A percentile compares a stretch with the other conserved stretches of the same genome.
Conservation (phyloP, 768 basidiomycete genomes). For the Cystobasidium tubakii region DNA sequence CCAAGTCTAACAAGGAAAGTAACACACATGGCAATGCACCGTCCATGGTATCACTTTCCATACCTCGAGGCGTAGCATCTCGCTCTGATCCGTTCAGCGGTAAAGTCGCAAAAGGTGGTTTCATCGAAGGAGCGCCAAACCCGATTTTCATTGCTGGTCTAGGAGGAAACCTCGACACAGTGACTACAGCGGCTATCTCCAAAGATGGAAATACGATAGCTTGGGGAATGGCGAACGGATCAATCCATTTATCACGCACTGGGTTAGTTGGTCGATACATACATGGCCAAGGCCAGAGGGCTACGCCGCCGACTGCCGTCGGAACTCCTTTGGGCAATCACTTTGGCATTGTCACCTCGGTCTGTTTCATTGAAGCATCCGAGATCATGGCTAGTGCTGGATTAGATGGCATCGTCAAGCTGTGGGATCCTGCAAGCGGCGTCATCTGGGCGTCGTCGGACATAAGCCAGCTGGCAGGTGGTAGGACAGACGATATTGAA, state of each 20-base stretch:
- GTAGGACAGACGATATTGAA: slow-evolving; percentile 4
- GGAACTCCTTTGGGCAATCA: slow-evolving; percentile 19
- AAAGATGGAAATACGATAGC: slow-evolving; percentile 5
- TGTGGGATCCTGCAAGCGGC: slow-evolving; percentile 20
- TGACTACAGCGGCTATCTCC: slow-evolving; percentile 23
- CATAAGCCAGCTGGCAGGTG: not conserved
- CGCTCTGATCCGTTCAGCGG: slow-evolving; percentile 33
- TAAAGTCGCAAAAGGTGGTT: slow-evolving; percentile 35
- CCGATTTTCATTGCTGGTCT: slow-evolving; percentile 9
- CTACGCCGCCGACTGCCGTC: not conserved
- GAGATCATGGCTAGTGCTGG: slow-evolving; percentile 7
- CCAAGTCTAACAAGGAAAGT: slow-evolving; percentile 13
- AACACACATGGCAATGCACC: slow-evolving; percentile 16
- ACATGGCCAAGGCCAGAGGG: slow-evolving; percentile 13
- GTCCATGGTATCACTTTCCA: slow-evolving; percentile 26
- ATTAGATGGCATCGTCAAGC: slow-evolving; percentile 23
- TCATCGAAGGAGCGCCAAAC: slow-evolving; percentile 21
- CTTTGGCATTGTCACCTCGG: not conserved
- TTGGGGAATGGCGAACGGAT: slow-evolving; percentile 28
- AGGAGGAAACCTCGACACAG: slow-evolving; percentile 27
- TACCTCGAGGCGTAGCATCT: slow-evolving; percentile 12
- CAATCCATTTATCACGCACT: slow-evolving; percentile 12
- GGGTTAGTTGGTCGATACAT: slow-evolving; percentile 12
- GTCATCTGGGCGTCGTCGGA: slow-evolving; percentile 13
- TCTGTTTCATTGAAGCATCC: slow-evolving; percentile 7